A percentile compares a stretch with the other conserved stretches of the same genome.
phyloP scores from a whole-genome alignment of 306 rosid genomes.

The Rosa multiflora region DNA sequence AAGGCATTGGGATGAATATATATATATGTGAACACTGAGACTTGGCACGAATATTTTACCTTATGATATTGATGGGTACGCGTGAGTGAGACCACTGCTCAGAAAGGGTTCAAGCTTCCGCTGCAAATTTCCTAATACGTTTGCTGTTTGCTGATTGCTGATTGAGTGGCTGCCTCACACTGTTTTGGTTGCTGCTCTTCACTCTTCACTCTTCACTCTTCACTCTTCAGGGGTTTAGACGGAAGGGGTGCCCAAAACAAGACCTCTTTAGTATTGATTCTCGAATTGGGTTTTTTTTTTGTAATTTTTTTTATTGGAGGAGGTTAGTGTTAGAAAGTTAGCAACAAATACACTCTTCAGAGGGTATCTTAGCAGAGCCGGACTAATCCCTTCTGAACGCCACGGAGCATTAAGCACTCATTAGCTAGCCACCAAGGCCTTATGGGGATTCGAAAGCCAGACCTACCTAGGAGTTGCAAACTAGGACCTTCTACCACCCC shows the following conservation, averaged over 20 bases:
- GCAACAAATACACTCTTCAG: too few relatives aligned
- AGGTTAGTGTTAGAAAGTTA: too few relatives aligned
- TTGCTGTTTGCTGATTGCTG: not conserved
- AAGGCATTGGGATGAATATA: not conserved
- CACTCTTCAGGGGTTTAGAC: not conserved
- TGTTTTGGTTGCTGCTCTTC: not conserved
- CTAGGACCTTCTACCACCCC: too few relatives aligned
- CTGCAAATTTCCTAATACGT: not conserved
- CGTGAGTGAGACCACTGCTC: not conserved
- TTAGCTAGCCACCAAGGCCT: too few relatives aligned
- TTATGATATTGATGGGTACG: not conserved
- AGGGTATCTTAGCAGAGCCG: too few relatives aligned
- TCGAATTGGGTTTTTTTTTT: too few relatives aligned
- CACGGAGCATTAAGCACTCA: too few relatives aligned
- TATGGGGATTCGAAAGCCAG: too few relatives aligned
- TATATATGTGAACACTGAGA: not conserved
- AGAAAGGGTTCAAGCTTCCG: not conserved
- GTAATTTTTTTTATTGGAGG: too few relatives aligned
- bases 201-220: not conserved
- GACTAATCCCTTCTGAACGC: too few relatives aligned
- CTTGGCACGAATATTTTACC: slow-evolving; percentile 20
- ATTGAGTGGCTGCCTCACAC: not conserved
- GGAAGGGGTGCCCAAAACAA: not conserved
- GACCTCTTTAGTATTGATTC: too few relatives aligned
- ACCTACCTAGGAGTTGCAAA: too few relatives aligned